Evolutionary conservation across 345 rosid species (phyloP).

Genomic region (Trapa incisa): DNA sequence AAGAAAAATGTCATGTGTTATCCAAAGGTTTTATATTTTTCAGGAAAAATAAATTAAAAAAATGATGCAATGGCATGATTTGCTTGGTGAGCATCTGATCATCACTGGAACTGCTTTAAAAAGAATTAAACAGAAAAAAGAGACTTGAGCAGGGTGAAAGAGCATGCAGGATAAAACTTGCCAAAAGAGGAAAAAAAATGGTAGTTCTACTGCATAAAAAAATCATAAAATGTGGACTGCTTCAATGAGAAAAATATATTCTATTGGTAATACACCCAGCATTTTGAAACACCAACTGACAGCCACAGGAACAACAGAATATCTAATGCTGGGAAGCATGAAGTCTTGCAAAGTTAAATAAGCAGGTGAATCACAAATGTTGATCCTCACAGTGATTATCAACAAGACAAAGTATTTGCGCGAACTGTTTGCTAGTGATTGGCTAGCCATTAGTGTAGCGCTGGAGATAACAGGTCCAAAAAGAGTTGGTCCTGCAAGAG

Average conservation of each 20-base stretch:
- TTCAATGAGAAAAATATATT: neutral
- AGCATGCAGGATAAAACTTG: neutral
- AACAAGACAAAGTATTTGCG: slow-evolving; percentile 61
- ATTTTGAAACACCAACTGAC: neutral
- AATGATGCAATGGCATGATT: neutral
- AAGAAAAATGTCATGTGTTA: neutral
- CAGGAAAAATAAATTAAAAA: neutral
- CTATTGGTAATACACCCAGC: neutral
- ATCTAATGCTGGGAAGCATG: neutral
- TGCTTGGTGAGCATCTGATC: neutral
- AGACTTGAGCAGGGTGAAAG: neutral
- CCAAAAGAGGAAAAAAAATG: neutral
- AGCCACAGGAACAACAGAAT: neutral
- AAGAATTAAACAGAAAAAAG: neutral
- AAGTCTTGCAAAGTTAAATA: neutral
- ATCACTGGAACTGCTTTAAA: neutral
- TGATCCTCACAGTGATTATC: slow-evolving; percentile 70
- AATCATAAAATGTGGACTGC: neutral
- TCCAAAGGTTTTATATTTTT: neutral
- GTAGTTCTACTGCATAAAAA: neutral
- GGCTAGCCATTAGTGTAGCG: slow-evolving; percentile 62
- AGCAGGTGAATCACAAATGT: neutral
- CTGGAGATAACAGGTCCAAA: slow-evolving; percentile 73
- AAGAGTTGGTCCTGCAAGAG: slow-evolving; percentile 92
- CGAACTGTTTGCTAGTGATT: slow-evolving; percentile 51